These are phyloP conservation scores for Talaromyces sp. DNA, from an alignment of 2,329 filamentous ascomycete genomes.

Conservation along the genomic window DNA sequence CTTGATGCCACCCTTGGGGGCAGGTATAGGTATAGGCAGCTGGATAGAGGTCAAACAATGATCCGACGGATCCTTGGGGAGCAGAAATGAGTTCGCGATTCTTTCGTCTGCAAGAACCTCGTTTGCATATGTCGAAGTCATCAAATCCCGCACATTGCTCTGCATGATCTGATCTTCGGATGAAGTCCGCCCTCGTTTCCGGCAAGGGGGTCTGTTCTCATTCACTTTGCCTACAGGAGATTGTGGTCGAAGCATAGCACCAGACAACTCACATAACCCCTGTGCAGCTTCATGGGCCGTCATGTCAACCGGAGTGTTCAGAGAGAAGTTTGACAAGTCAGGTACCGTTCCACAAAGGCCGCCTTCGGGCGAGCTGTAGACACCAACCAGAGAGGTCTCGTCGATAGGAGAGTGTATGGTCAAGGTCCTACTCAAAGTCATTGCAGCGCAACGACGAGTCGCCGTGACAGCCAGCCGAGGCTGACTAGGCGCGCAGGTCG, in stretches of 20 bases:
- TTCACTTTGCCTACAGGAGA: slow-evolving; percentile 13
- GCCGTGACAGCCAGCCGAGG: slow-evolving; percentile 37
- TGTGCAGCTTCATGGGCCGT: slow-evolving; percentile 36
- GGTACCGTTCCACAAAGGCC: slow-evolving; percentile 23
- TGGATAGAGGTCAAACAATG: slow-evolving; percentile 20
- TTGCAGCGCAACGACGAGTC: slow-evolving; percentile 37
- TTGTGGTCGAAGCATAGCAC: slow-evolving; percentile 24
- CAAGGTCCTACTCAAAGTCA: slow-evolving; percentile 33
- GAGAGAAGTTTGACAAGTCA: slow-evolving; percentile 33
- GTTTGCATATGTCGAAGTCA: slow-evolving; percentile 23
- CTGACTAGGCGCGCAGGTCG: slow-evolving; percentile 24
- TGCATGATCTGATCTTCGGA: slow-evolving; percentile 37
- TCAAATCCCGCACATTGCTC: slow-evolving; percentile 35
- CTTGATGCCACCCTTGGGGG: slow-evolving; percentile 33
- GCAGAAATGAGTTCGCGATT: slow-evolving; percentile 29
- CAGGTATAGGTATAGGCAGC: slow-evolving; percentile 26
- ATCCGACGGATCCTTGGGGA: slow-evolving; percentile 20
- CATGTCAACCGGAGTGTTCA: slow-evolving; percentile 29
- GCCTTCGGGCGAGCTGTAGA: slow-evolving; percentile 33
- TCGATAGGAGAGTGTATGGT: slow-evolving; percentile 36
- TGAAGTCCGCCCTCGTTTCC: slow-evolving; percentile 38
- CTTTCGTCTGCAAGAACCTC: slow-evolving; percentile 29
- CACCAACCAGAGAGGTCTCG: slow-evolving; percentile 28
- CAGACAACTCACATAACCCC: slow-evolving; percentile 39
- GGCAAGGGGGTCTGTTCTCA: slow-evolving; percentile 22